Base-by-base conservation (phyloP, 805 yeast species). In the Myxozyma sirexii region DNA sequence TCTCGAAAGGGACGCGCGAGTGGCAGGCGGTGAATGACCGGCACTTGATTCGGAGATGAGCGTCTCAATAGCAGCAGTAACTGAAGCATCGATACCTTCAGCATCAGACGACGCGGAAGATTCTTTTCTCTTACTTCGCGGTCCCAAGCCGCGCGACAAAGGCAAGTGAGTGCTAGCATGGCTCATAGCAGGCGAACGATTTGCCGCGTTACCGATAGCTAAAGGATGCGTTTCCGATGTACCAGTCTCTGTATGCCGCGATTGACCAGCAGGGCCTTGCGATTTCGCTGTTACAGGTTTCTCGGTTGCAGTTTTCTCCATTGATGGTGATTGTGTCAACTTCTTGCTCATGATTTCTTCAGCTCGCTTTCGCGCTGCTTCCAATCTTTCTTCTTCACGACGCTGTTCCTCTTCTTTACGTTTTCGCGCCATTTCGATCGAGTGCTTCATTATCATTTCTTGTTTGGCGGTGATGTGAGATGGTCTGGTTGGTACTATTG, bases 381-480 rank as follows among this genome's bases (percentile, higher is more conserved):
- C 71, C 29, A 63, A 65, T 24, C 70, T 62, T 39, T 70, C 74
- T 29, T 65, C 61, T 54, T 73, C 75, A 26, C 49, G 52, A 13
- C 62, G 60, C 57, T 56, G 65, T 51, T 72, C 76, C 47, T 72
- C 74, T 46, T 72, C 75, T 55, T 73, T 72, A 13, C 76, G 67
- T 54, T 64, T 69, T n/a, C 71, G 62, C 2, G 75, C 76, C 42
- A 66, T 68, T 50, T 72, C 76, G 8, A 71, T 61, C 4, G 73
- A 68, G 24, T 61, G 62, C 24, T 64, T 60, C 79, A 76, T 75
- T 24, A 62, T 59, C 45, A 68, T 70, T 50, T 72, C 68, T 64
- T 76, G 78, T 55, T 68, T 68, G n/a, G 59, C 65, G 4, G 59
- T 56, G 17, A 66, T 50, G 12, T 65, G 46, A 17, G 56, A 23